Conservation (phyloP, 2,329 filamentous ascomycete species). For the Diaporthe eres region DNA sequence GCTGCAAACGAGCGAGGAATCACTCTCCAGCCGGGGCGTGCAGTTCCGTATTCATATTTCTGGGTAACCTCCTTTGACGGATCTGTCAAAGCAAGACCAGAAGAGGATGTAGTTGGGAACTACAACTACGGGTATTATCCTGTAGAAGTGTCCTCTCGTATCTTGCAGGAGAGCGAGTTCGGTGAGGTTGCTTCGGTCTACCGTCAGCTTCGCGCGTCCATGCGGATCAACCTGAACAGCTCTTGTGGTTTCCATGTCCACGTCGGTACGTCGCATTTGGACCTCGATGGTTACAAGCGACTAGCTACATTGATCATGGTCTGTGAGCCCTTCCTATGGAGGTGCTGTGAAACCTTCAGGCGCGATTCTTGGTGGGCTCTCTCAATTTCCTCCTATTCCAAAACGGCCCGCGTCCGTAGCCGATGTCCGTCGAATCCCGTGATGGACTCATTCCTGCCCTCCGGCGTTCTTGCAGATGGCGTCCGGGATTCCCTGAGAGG, state of each 20-base stretch:
- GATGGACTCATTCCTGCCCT: neutral
- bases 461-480: neutral
- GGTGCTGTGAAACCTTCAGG: neutral
- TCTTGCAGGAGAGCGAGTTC: neutral
- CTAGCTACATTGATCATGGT: neutral
- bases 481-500: neutral
- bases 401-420: neutral
- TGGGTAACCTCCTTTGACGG: neutral
- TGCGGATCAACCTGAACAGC: neutral
- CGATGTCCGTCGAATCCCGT: rapidly evolving
- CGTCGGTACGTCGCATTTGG: neutral
- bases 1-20: neutral
- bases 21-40: neutral
- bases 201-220: neutral
- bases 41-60: neutral
- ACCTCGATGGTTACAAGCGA: neutral
- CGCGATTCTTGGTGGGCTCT: neutral
- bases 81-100: neutral
- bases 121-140: neutral
- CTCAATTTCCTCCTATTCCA: neutral
- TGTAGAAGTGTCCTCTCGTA: neutral
- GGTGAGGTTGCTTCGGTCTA: neutral
- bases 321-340: neutral
- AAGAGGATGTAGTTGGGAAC: neutral
- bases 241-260: neutral